A percentile compares a stretch with the other conserved stretches of the same genome.
phyloP scores from a whole-genome alignment of 2,329 filamentous ascomycete genomes.

The Coniella lustricola region DNA sequence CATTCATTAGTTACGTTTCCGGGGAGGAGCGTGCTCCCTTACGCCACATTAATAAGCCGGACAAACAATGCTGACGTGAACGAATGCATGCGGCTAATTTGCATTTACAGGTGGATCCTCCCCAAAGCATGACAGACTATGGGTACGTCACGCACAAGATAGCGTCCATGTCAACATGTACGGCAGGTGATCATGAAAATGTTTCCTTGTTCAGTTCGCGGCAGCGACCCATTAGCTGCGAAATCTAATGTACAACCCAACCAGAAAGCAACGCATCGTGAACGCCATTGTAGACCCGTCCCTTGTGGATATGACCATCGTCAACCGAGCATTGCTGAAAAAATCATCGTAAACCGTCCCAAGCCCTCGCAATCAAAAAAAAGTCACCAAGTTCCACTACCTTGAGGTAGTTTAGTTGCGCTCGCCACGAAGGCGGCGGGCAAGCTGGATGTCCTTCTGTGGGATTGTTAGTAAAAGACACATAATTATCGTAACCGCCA shows the following conservation, averaged over 20 bases:
- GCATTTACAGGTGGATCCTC: too few species aligned
- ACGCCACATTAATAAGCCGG: too few species aligned
- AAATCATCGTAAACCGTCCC: conserved; percentile 34
- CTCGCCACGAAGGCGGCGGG: conserved; percentile 89
- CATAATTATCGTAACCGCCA: too few species aligned
- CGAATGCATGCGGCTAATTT: too few species aligned
- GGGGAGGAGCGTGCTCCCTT: too few species aligned
- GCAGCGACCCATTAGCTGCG: conserved; percentile 29
- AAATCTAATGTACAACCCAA: conserved; percentile 34
- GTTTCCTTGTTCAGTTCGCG: conserved; percentile 14
- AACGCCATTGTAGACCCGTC: conserved; percentile 36
- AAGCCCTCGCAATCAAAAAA: conserved; percentile 20
- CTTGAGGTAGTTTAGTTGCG: conserved; percentile 57
- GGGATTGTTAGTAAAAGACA: conserved; percentile 31
- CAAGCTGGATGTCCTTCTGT: conserved; percentile 91
- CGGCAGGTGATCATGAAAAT: conserved; percentile 23
- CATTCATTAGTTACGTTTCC: too few species aligned
- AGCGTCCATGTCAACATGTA: not conserved
- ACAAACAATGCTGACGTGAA: too few species aligned
- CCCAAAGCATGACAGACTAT: too few species aligned
- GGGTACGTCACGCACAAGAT: too few species aligned
- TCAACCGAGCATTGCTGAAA: conserved; percentile 35
- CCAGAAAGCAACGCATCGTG: conserved; percentile 31
- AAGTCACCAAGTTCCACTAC: conserved; percentile 13
- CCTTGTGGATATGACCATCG: conserved; percentile 28